phyloP scores from a whole-genome alignment of 2,329 filamentous ascomycete genomes.

The Alternaria novae-zelandiae region DNA sequence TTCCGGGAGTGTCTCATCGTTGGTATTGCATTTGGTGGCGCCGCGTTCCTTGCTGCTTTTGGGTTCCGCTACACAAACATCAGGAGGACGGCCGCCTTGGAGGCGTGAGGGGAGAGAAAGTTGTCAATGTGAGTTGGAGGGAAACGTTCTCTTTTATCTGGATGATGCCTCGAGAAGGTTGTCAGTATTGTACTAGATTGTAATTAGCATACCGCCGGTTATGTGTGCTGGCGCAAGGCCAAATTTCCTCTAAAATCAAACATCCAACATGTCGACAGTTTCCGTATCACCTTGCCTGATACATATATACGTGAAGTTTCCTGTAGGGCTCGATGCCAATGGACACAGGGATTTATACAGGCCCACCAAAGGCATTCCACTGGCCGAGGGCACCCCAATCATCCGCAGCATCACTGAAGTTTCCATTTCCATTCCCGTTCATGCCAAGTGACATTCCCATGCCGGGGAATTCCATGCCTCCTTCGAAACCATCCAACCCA shows the following conservation, averaged over 20 bases:
- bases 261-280: background rate
- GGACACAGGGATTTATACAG: background rate
- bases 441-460: constrained; percentile 18
- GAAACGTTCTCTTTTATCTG: background rate
- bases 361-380: constrained; percentile 28
- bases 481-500: constrained; percentile 39
- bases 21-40: background rate
- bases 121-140: background rate
- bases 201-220: background rate
- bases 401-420: constrained; percentile 7
- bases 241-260: background rate
- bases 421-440: constrained; percentile 8
- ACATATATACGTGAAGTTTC: background rate
- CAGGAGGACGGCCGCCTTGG: background rate
- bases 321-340: accelerated
- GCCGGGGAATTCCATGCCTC: constrained; percentile 34
- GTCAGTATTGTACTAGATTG: background rate
- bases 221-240: background rate
- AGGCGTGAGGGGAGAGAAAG: background rate
- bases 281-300: background rate
- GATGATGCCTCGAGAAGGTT: background rate
- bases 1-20: constrained; percentile 1
- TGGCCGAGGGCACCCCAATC: constrained; percentile 38
- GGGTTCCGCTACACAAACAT: background rate
- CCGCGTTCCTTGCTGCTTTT: background rate